Evolutionary conservation across 139 green algal genomes (phyloP), one percentile per base, ranked within the genome.

Genomic region (Chlamydomonas sp.): DNA sequence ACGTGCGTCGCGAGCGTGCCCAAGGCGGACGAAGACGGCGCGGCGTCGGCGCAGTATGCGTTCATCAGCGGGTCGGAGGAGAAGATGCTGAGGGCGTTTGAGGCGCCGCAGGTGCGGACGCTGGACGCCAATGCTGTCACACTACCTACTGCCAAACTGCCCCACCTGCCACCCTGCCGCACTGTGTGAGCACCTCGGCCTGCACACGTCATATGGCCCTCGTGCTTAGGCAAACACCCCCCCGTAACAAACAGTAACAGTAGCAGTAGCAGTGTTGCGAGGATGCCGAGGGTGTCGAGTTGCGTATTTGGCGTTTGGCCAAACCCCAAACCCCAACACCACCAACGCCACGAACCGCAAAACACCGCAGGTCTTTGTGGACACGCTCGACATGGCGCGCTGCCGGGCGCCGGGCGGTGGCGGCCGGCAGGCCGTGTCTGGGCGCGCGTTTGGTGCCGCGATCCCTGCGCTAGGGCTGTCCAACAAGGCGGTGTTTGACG

Each of bases 31-130:
- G 34, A n/a, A 60, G 38, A 16, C 43, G 5, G 39, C 10, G 34
- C 43, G n/a, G 48, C 43, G 61, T 26, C 38, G 3, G 8, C 70
- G 5, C 43, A 60, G 28, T 71, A 66, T 28, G 29, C 34, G 28
- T 59, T 59, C 26, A 35, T 59, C 38, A 71, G 13, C 38, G 38
- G 89, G 24, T 86, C 84, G 10, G 94, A 98, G 74, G 94, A 99
- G 79, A 99, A 99, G 82, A 90, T 97, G 43, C 61, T 96, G 13
- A 85, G 94, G 1, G 89, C 97, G 24, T 91, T 99, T 58, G 79
- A 92, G 73, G 90, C 88, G 5, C 92, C 94, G 0, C 72, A 76
- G 48, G 73, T 79, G 58, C 6, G 73, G 16, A 13, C 20, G n/a
- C n/a, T n/a, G n/a, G n/a, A n/a, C n/a, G n/a, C n/a, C n/a, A n/a